Evolutionary conservation across 2,329 filamentous ascomycete genomes (phyloP).

Genomic region (Hypoxylon sp.): DNA sequence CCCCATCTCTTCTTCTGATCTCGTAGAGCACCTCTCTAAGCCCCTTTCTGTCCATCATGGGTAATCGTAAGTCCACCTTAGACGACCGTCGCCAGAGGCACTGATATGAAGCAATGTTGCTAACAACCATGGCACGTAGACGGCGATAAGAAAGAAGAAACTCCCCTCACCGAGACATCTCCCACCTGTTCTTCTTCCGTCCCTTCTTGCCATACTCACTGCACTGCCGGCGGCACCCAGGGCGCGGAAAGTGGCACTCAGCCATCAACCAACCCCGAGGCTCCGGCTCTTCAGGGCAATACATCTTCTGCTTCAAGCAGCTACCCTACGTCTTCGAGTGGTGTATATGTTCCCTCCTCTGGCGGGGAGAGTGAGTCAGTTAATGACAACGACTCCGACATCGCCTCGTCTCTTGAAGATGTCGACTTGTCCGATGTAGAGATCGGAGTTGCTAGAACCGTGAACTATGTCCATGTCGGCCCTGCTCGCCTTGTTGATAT

Average conservation of each 20-base stretch:
- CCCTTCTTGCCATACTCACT: not conserved
- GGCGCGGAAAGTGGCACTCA: too few species aligned
- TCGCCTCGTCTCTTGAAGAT: too few species aligned
- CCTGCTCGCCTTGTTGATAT: not conserved
- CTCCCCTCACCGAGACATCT: not conserved
- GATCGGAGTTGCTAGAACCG: not conserved
- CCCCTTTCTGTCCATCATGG: constrained; percentile 2
- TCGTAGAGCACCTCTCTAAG: not conserved
- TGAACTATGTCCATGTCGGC: not conserved
- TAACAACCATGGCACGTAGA: not conserved
- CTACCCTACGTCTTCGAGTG: too few species aligned
- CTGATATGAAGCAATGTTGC: not conserved
- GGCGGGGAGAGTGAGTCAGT: too few species aligned
- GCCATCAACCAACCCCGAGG: too few species aligned
- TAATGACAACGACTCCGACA: too few species aligned
- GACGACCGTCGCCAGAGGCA: not conserved
- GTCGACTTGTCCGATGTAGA: not conserved
- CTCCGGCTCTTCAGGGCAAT: too few species aligned
- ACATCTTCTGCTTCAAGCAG: too few species aligned
- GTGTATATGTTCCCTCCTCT: too few species aligned
- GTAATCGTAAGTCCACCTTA: constrained; percentile 18
- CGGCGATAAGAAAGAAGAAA: not conserved
- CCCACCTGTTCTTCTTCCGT: not conserved
- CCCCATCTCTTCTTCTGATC: not conserved
- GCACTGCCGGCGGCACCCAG: not conserved